Evolutionary conservation across 2,329 filamentous ascomycete species (phyloP).

Genomic region (Mariannaea sp.): DNA sequence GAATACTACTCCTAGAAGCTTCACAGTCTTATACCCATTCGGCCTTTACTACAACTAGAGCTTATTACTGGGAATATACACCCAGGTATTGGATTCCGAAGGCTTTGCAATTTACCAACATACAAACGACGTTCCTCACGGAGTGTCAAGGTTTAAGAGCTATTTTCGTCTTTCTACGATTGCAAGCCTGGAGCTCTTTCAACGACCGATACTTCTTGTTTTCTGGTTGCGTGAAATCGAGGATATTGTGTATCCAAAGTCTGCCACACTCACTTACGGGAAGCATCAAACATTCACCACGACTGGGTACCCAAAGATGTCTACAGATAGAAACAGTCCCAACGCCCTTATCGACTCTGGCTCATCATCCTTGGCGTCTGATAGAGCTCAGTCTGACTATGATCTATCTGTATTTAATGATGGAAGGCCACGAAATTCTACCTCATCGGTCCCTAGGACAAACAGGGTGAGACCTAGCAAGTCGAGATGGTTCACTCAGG

Average conservation of each 20-base stretch:
- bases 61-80: background rate
- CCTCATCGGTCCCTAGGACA: constrained; percentile 16
- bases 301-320: background rate
- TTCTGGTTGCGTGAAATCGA: background rate
- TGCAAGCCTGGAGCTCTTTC: too few species aligned
- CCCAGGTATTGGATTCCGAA: background rate
- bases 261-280: background rate
- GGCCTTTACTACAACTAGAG: background rate
- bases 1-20: constrained; percentile 6
- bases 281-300: background rate
- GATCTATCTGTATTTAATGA: constrained; percentile 30
- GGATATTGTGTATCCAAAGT: background rate
- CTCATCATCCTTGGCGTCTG: constrained; percentile 22
- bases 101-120: constrained; percentile 1
- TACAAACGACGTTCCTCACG: constrained; percentile 1
- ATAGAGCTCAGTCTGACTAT: constrained; percentile 32
- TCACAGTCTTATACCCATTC: constrained; percentile 4
- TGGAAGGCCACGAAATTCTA: constrained; percentile 23
- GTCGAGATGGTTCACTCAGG: constrained; percentile 47
- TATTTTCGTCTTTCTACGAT: too few species aligned
- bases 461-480: constrained; percentile 37
- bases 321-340: constrained; percentile 8
- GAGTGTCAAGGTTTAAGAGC: background rate
- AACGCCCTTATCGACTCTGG: constrained; percentile 15
- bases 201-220: too few species aligned